Conservation (phyloP, 768 basidiomycete species). For the Saitozyma sp. region DNA sequence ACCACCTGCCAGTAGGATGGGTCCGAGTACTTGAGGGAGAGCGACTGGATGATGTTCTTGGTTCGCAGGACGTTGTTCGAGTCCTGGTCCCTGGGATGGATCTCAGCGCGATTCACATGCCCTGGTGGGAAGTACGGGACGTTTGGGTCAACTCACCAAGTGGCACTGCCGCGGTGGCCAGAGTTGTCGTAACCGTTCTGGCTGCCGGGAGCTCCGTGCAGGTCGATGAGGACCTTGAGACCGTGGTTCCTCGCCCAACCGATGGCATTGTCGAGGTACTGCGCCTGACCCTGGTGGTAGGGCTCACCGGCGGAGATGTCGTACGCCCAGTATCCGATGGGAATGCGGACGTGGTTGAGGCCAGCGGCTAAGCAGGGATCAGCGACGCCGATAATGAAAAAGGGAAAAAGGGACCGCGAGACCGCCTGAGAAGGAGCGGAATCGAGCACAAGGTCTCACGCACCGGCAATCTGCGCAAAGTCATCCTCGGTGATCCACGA, state of each 20-base stretch:
- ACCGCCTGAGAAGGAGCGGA: too few species aligned
- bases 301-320: constrained; percentile 47
- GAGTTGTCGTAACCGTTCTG: constrained; percentile 51
- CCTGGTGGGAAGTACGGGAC: not conserved
- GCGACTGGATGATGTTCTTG: constrained; percentile 32
- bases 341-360: constrained; percentile 49
- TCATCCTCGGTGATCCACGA: constrained; percentile 54
- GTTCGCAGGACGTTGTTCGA: constrained; percentile 42
- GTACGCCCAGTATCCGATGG: constrained; percentile 51
- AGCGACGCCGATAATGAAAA: not conserved
- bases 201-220: constrained; percentile 50
- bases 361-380: constrained; percentile 15
- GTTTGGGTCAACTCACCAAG: constrained; percentile 30
- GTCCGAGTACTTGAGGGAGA: constrained; percentile 46
- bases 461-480: constrained; percentile 47
- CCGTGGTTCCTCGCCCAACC: constrained; percentile 47
- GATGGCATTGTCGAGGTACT: constrained; percentile 50
- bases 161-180: constrained; percentile 39
- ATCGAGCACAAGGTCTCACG: constrained; percentile 10
- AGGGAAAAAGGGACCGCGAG: too few species aligned
- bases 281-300: constrained; percentile 47
- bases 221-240: constrained; percentile 50
- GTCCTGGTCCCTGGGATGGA: constrained; percentile 23
- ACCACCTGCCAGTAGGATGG: constrained; percentile 46
- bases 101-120: not conserved